Evolutionary conservation across 1,139 yeast species (phyloP).

Genomic region (Hyphopichia burtonii): DNA sequence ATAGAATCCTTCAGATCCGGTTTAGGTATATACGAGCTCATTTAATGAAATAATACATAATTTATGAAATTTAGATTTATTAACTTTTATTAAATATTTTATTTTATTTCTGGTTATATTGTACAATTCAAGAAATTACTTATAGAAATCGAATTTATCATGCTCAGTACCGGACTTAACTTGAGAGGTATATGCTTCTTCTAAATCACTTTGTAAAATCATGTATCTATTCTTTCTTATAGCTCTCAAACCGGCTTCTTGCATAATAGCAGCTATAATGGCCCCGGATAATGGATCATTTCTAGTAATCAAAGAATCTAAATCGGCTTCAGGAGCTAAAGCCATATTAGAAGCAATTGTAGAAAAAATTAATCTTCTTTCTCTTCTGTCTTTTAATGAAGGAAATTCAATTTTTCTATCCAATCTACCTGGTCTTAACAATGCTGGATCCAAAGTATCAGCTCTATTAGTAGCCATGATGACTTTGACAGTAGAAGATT

Average conservation of each 20-base stretch:
- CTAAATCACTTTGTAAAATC: constrained; percentile 91
- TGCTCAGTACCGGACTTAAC: constrained; percentile 94
- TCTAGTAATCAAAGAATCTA: constrained; percentile 90
- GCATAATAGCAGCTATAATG: constrained; percentile 98
- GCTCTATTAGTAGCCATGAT: constrained; percentile 99
- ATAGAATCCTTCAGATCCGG: constrained; percentile 57
- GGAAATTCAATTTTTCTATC: constrained; percentile 99
- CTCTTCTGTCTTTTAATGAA: constrained; percentile 91
- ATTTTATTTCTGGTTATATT: constrained; percentile 1
- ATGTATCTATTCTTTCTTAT: constrained; percentile 97
- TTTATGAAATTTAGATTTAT: too few species aligned
- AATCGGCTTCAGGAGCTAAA: constrained; percentile 94
- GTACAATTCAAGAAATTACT: constrained; percentile 36
- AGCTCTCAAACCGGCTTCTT: constrained; percentile 98
- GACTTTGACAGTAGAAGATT: constrained; percentile 90
- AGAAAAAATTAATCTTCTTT: constrained; percentile 91
- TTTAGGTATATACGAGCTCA: constrained; percentile 48
- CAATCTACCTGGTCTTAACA: constrained; percentile 96
- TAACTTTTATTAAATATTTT: not conserved
- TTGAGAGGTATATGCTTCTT: constrained; percentile 95
- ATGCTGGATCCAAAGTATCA: constrained; percentile 95
- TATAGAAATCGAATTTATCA: constrained; percentile 96
- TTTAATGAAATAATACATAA: too few species aligned
- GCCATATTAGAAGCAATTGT: constrained; percentile 98
- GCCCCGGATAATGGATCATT: constrained; percentile 98